These are phyloP conservation scores for Claviceps lovelessii DNA, from an alignment of 2,329 filamentous ascomycete genomes.

Conservation along the genomic window DNA sequence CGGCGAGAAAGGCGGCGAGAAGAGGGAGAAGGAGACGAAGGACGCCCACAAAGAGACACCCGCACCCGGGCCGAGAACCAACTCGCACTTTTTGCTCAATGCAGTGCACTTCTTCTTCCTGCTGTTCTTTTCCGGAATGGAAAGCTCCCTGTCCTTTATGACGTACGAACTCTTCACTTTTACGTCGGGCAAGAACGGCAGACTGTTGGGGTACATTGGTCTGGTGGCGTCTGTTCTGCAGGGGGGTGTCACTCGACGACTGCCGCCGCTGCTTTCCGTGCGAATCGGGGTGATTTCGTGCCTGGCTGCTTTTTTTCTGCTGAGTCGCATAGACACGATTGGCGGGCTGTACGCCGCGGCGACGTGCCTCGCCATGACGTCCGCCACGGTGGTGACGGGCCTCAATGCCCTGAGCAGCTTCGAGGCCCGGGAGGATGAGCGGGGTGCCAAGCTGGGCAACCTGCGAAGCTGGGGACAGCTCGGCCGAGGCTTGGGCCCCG, in stretches of 20 bases:
- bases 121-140: slow-evolving; percentile 95
- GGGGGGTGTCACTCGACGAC: slow-evolving; percentile 73
- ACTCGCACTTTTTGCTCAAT: slow-evolving; percentile 73
- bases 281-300: slow-evolving; percentile 67
- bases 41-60: slow-evolving; percentile 8
- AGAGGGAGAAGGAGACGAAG: not conserved
- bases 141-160: slow-evolving; percentile 95
- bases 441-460: slow-evolving; percentile 75
- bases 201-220: slow-evolving; percentile 78
- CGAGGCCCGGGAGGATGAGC: slow-evolving; percentile 64
- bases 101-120: slow-evolving; percentile 79
- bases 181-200: slow-evolving; percentile 64
- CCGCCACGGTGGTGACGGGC: slow-evolving; percentile 86
- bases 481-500: slow-evolving; percentile 70
- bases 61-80: slow-evolving; percentile 43
- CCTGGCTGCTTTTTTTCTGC: slow-evolving; percentile 63
- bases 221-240: slow-evolving; percentile 86
- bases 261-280: slow-evolving; percentile 68
- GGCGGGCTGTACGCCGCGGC: slow-evolving; percentile 66
- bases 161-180: slow-evolving; percentile 89
- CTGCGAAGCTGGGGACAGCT: slow-evolving; percentile 73
- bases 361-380: slow-evolving; percentile 73
- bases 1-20: slow-evolving; percentile 14
- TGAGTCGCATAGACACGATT: slow-evolving; percentile 55
- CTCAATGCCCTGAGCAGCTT: slow-evolving; percentile 86